Evolutionary conservation across 148 eudicot species (phyloP).

Genomic region (Vaccinium darrowii): DNA sequence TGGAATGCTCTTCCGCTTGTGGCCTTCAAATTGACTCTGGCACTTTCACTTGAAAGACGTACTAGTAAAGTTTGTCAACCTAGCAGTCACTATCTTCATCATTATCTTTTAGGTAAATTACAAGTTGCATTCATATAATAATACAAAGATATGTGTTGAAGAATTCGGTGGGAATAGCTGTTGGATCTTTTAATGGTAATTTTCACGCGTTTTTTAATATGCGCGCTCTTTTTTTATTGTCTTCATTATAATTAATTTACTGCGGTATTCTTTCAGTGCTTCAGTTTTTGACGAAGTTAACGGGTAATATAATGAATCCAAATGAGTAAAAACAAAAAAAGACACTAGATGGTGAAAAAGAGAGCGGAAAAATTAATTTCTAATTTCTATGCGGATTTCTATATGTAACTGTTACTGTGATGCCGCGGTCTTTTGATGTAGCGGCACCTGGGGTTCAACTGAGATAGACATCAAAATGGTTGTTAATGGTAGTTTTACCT

Average conservation of each 20-base stretch:
- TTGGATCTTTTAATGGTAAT: not conserved
- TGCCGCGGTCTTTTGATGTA: not conserved
- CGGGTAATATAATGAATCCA: not conserved
- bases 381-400: not conserved
- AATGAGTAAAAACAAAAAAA: not conserved
- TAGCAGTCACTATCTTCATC: not conserved
- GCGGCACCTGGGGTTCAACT: conserved; percentile 2
- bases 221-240: not conserved
- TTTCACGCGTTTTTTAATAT: not conserved
- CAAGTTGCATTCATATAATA: not conserved
- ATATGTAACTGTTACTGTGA: not conserved
- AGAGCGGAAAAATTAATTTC: not conserved
- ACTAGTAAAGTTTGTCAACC: not conserved
- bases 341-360: not conserved
- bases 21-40: not conserved
- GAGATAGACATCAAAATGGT: conserved; percentile 15
- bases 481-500: conserved; percentile 10
- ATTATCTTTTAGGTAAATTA: not conserved
- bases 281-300: not conserved
- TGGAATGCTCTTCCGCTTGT: not conserved
- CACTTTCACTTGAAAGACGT: conserved; percentile 1
- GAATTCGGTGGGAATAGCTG: not conserved
- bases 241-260: not conserved
- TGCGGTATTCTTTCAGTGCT: not conserved
- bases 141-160: not conserved